Evolutionary conservation across 352 stramenopile species (phyloP).

Genomic region (Nothophytophthora sp.): DNA sequence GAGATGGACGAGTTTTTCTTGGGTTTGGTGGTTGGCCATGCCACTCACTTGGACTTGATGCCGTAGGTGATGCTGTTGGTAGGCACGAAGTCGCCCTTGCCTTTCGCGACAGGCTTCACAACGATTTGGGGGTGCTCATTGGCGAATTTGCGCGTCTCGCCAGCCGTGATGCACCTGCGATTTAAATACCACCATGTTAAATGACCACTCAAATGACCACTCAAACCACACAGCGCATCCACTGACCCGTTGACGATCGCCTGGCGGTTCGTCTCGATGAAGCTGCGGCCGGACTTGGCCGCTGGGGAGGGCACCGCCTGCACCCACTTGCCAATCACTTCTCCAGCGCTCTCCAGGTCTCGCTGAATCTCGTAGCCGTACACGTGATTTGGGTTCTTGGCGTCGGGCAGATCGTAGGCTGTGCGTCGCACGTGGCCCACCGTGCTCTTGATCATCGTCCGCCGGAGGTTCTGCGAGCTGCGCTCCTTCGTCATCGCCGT

Average conservation of each 20-base stretch:
- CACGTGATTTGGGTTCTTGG: slow-evolving; percentile 55
- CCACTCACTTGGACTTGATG: slow-evolving; percentile 74
- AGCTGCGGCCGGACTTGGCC: slow-evolving; percentile 62
- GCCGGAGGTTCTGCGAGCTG: slow-evolving; percentile 49
- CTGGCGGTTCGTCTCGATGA: slow-evolving; percentile 81
- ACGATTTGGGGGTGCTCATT: slow-evolving; percentile 76
- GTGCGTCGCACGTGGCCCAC: slow-evolving; percentile 61
- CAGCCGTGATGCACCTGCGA: slow-evolving; percentile 55
- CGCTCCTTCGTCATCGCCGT: slow-evolving; percentile 26
- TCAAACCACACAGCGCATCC: no score
- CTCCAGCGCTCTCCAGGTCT: slow-evolving; percentile 68
- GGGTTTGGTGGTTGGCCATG: neutral
- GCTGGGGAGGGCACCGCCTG: slow-evolving; percentile 64
- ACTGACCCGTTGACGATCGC: slow-evolving; percentile 56
- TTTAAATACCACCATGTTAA: no score
- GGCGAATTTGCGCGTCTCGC: slow-evolving; percentile 58
- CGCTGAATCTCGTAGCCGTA: slow-evolving; percentile 74
- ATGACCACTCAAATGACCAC: no score
- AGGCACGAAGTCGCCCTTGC: slow-evolving; percentile 52
- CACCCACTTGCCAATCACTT: slow-evolving; percentile 78
- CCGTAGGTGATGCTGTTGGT: slow-evolving; percentile 64
- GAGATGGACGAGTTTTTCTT: no score
- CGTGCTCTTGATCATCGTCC: slow-evolving; percentile 84
- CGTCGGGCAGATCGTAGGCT: slow-evolving; percentile 72
- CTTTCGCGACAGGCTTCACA: slow-evolving; percentile 59